Evolutionary conservation across 176 grass and related monocot species (phyloP).

Genomic region (Alloteropsis semialata): DNA sequence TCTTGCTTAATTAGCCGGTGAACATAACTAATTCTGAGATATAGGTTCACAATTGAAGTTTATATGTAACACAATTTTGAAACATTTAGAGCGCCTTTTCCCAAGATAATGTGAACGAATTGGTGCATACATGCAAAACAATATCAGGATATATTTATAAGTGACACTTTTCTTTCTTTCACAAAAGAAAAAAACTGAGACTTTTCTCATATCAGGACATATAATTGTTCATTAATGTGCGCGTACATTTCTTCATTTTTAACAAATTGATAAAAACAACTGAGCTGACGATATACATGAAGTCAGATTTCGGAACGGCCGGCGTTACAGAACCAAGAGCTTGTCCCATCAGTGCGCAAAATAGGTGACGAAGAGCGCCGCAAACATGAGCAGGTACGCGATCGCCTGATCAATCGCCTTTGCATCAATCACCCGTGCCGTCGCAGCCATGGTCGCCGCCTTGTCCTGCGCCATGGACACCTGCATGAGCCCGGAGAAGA

Average conservation of each 20-base stretch:
- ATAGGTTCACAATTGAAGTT: background rate
- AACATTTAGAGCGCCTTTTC: background rate
- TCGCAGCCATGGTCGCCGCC: background rate
- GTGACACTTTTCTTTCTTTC: background rate
- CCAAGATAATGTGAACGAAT: background rate
- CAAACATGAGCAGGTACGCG: conserved; percentile 32
- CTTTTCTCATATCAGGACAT: background rate
- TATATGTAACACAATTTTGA: background rate
- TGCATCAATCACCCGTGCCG: background rate
- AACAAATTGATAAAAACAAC: background rate
- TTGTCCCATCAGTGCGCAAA: background rate
- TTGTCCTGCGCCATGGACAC: background rate
- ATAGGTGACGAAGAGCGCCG: conserved; percentile 23
- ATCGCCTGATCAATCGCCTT: conserved; percentile 15
- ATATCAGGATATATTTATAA: background rate
- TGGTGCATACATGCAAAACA: background rate
- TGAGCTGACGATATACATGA: background rate
- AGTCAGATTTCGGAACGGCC: background rate
- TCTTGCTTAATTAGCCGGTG: background rate
- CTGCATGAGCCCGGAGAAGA: conserved; percentile 41
- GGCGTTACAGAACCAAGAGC: background rate
- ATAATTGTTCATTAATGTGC: background rate
- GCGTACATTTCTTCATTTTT: background rate
- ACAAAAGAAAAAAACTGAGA: no score
- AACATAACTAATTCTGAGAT: background rate